These are phyloP conservation scores for Podila verticillata DNA, from an alignment of 192 early-diverging fungal genomes.

Conservation along the genomic window DNA sequence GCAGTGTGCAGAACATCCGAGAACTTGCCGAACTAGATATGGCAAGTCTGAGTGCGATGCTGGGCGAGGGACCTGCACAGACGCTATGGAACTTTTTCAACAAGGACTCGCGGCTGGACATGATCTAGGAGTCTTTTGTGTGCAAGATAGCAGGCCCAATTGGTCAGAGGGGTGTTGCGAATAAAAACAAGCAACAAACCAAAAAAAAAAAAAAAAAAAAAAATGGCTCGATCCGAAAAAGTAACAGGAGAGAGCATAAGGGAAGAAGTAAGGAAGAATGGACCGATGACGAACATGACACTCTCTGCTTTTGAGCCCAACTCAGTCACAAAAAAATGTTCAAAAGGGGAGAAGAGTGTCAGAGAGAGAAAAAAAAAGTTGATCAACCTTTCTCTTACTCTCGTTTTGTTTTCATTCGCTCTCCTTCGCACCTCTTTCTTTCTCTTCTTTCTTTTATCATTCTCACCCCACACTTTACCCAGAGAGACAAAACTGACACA, in stretches of 20 bases:
- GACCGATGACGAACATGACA: neutral
- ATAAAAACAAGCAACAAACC: too few species aligned
- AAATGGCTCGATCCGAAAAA: neutral
- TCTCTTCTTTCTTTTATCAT: neutral
- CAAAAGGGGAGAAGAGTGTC: too few species aligned
- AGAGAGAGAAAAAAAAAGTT: too few species aligned
- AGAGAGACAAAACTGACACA: neutral
- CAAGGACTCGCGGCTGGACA: slow-evolving; percentile 38
- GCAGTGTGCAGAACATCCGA: slow-evolving; percentile 65
- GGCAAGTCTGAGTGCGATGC: slow-evolving; percentile 54
- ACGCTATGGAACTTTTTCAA: slow-evolving; percentile 77
- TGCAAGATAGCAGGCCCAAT: too few species aligned
- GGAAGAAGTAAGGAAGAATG: neutral
- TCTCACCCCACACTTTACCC: neutral
- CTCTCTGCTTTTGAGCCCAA: too few species aligned
- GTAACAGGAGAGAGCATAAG: too few species aligned
- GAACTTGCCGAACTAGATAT: slow-evolving; percentile 67
- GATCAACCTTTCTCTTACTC: too few species aligned
- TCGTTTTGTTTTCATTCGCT: neutral
- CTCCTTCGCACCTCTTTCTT: neutral
- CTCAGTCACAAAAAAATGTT: too few species aligned
- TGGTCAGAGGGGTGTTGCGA: too few species aligned
- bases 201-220: too few species aligned
- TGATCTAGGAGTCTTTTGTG: neutral
- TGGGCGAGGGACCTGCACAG: slow-evolving; percentile 72